Percentiles rank a stretch among this genome's conserved stretches.
phyloP scores from a whole-genome alignment of 2,329 filamentous ascomycete genomes.

The Camptophora hylomeconis region DNA sequence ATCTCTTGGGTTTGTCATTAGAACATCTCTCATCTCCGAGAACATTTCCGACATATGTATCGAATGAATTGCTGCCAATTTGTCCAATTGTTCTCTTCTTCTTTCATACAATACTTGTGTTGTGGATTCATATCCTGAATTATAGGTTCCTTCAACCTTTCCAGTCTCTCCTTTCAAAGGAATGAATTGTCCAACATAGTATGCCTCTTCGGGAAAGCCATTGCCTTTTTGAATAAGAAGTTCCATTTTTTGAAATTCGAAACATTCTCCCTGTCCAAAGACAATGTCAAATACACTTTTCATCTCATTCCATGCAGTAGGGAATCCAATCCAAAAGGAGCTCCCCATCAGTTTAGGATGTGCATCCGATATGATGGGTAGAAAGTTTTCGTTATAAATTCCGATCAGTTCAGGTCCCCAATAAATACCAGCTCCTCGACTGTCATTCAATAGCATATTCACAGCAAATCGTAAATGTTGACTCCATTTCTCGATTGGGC shows the following conservation, averaged over 20 bases:
- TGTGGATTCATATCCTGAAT: conserved; percentile 36
- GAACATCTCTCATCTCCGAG: too few relatives aligned
- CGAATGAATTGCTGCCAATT: too few relatives aligned
- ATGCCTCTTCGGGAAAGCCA: conserved; percentile 34
- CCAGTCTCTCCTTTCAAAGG: conserved; percentile 32
- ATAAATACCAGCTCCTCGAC: conserved; percentile 27
- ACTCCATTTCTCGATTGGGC: conserved; percentile 36
- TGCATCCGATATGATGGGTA: conserved; percentile 20
- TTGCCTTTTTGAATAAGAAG: conserved; percentile 34
- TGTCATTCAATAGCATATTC: conserved; percentile 33
- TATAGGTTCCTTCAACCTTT: conserved; percentile 33
- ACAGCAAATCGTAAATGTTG: conserved; percentile 33
- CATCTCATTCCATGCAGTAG: conserved; percentile 25
- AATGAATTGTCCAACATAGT: conserved; percentile 36
- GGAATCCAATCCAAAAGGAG: conserved; percentile 27
- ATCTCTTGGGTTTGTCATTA: too few relatives aligned
- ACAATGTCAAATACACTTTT: conserved; percentile 28
- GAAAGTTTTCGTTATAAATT: conserved; percentile 27
- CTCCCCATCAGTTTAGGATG: conserved; percentile 25
- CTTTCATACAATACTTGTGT: too few relatives aligned
- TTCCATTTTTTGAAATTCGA: conserved; percentile 31
- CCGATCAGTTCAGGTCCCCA: conserved; percentile 22
- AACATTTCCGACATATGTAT: too few relatives aligned
- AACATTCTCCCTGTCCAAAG: conserved; percentile 33
- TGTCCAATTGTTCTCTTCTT: too few relatives aligned